Base-by-base conservation (phyloP, 192 early-diverging fungal species). In the Umbelopsis sp. region DNA sequence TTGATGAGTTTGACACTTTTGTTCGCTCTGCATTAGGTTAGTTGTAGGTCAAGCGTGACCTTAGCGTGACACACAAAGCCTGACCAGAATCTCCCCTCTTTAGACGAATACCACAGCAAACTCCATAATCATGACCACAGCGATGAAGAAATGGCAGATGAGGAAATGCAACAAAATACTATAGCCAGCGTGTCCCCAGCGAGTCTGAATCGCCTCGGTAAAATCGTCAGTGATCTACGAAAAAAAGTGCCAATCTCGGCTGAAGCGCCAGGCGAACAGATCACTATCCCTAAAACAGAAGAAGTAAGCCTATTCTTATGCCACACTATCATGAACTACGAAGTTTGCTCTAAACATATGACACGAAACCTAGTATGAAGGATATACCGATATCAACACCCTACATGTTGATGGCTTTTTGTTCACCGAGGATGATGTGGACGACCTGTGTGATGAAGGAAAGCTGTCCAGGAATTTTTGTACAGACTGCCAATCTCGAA, bases 391-490 rank as follows among this genome's bases (percentile, higher is more conserved):
- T 46, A 68, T 83, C 48, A 87, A 85, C 30, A 86, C 86, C 0
- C 75, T 87, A 13, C 86, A 88, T 74, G 87, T 88, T 0, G 87
- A 88, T 46, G 74, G 77, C 5, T 88, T 88, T 66, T 67, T 88
- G 18, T 88, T 80, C 67, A 79, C 73, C 22, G 87, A 88, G 66
- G 86, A 86, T 3, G 82, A 84, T 72, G 79, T 88, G 5, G 87
- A 88, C 49, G 82, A 86, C n/a, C 65, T 88, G 13, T 84, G 84
- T 22, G 86, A 88, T 23, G 35, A 78, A 20, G 86, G 86, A 22
- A 77, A 85, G 49, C 67, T 88, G 4, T 81, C 83, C 12, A 66
- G 86, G 23, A 83, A 87, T 72, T 83, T 81, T 49, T 88, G 87
- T 53, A 33, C 76, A 21, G 80, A 84, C 41, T 88, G 87, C 71